Evolutionary conservation across 2,329 filamentous ascomycete species (phyloP), one percentile per base, ranked within the genome.

Genomic region (Mycocentrospora acerina): DNA sequence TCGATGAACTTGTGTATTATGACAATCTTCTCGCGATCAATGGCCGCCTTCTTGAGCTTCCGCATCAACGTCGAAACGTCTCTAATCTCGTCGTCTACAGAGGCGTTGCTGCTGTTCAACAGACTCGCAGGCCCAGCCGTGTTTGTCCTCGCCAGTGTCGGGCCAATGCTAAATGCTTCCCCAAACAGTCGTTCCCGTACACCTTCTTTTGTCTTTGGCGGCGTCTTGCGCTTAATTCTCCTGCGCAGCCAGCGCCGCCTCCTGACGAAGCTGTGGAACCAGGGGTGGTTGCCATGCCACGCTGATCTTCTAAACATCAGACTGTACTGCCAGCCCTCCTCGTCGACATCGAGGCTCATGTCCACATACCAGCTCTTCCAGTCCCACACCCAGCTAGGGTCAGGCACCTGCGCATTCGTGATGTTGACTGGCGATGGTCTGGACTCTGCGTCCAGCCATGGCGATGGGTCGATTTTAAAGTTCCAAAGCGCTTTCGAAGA

Each of bases 211-310:
- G 54, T 61, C 47, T 59, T 64, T 10, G 60, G 56, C 8, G 62
- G 62, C n/a, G 60, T 37, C 30, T 66, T 72, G 60, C 80, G 80
- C 68, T 86, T 88, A 35, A 86, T 77, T 24, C 93, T 78, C 64
- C 88, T 86, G 29, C 93, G 78, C 37, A 91, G 81, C 93, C 93
- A 98, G 15, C 88, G 82, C 46, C 93, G 79, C 52, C 93, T 77
- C 24, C 93, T 79, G n/a, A 96, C 93, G 61, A 91, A 98, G 1
- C 89, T 95, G 64, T 90, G 91, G 68, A 89, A 95, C 90, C 91
- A 97, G 17, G 82, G 85, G 62, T 85, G 82, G 13, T 87, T 86
- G 3, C 85, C 84, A 66, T 98, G 93, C 93, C 93, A 98, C 7
- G 69, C 63, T 40, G 70, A 49, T 32, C 67, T 65, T 25, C 65